Conservation (phyloP, 2,329 filamentous ascomycete genomes). For the Penicillium sp. region DNA sequence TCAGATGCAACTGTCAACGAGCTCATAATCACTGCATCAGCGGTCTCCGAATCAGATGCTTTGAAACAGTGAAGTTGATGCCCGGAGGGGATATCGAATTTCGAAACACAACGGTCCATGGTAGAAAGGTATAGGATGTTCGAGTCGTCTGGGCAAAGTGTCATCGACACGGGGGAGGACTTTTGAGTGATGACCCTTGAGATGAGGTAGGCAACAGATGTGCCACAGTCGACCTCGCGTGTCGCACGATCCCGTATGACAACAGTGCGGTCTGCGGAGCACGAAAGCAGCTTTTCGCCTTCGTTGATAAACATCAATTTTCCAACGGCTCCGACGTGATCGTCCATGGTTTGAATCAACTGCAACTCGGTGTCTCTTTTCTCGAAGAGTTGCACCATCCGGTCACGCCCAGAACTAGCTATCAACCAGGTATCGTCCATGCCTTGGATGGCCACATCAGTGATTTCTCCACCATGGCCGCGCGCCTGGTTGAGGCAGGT, state of each 20-base stretch:
- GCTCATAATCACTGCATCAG: slow-evolving; percentile 79
- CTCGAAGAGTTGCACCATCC: slow-evolving; percentile 88
- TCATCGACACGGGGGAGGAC: slow-evolving; percentile 81
- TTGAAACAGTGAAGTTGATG: slow-evolving; percentile 73
- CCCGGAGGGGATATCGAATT: slow-evolving; percentile 63
- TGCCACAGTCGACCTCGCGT: slow-evolving; percentile 54
- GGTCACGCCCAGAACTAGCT: slow-evolving; percentile 81
- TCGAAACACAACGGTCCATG: slow-evolving; percentile 60
- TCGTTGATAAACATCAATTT: slow-evolving; percentile 72
- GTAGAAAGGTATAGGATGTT: slow-evolving; percentile 58
- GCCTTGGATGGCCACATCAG: slow-evolving; percentile 72
- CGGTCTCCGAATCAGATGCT: slow-evolving; percentile 73
- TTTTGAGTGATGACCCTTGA: slow-evolving; percentile 77
- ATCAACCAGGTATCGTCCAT: slow-evolving; percentile 62
- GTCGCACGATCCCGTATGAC: slow-evolving; percentile 76
- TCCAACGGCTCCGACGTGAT: slow-evolving; percentile 83
- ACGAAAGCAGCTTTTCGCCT: slow-evolving; percentile 71
- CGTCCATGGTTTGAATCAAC: slow-evolving; percentile 84
- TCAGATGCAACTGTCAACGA: slow-evolving; percentile 63
- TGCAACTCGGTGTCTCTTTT: slow-evolving; percentile 60
- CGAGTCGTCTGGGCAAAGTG: slow-evolving; percentile 61
- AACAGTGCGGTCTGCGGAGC: slow-evolving; percentile 81
- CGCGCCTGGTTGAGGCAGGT: slow-evolving; percentile 68
- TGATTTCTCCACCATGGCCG: slow-evolving; percentile 82
- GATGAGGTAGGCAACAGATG: slow-evolving; percentile 72